These are phyloP conservation scores for Pinus taeda DNA, from an alignment of 75 land plant genomes.

Conservation along the genomic window DNA sequence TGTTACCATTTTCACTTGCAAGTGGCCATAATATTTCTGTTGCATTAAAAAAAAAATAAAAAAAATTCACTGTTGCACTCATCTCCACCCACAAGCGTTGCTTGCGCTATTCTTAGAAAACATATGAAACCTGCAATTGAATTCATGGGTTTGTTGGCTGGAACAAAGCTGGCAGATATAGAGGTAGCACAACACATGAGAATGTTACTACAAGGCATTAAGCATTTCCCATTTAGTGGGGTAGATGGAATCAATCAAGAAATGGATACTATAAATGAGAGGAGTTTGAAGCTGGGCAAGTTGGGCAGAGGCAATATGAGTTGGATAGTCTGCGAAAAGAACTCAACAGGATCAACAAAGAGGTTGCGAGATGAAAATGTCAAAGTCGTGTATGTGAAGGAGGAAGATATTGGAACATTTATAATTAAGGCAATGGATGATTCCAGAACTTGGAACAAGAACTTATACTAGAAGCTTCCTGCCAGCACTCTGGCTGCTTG, in stretches of 20 bases:
- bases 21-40: slow-evolving; percentile 75
- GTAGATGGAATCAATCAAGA: no score
- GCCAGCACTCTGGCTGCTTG: no score
- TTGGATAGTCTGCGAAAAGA: slow-evolving; percentile 56
- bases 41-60: slow-evolving; percentile 28
- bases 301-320: slow-evolving; percentile 47
- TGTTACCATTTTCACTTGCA: slow-evolving; percentile 60
- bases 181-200: slow-evolving; percentile 32
- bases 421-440: no score
- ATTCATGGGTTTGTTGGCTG: neutral
- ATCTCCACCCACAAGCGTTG: slow-evolving; percentile 57
- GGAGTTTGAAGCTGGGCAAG: no score
- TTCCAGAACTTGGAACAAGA: no score
- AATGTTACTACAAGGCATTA: slow-evolving; percentile 15
- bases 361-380: slow-evolving; percentile 49
- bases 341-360: slow-evolving; percentile 65
- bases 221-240: no score
- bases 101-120: slow-evolving; percentile 66
- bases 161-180: slow-evolving; percentile 38
- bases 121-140: slow-evolving; percentile 57
- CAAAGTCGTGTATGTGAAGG: no score
- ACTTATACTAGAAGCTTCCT: no score
- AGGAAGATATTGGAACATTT: no score
- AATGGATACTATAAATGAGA: no score
- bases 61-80: slow-evolving; percentile 83